A percentile compares a stretch with the other conserved stretches of the same genome.
Evolutionary conservation across 202 grass and related monocot genomes (phyloP).

Genomic region (Setaria viridis): DNA sequence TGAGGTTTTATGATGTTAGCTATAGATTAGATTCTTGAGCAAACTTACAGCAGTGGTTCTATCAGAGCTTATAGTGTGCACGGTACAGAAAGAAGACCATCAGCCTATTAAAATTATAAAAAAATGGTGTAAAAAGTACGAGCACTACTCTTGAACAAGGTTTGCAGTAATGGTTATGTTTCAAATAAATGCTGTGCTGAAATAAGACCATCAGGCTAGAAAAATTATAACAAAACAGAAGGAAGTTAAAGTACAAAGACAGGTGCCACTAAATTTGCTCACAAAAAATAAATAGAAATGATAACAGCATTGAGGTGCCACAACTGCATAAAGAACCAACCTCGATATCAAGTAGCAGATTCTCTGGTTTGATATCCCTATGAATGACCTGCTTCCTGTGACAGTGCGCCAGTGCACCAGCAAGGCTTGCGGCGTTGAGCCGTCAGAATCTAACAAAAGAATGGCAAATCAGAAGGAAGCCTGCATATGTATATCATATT

Average conservation of each 20-base stretch:
- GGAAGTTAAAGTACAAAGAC: background rate
- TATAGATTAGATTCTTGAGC: slow-evolving; percentile 3
- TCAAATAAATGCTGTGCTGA: background rate
- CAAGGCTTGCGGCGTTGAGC: slow-evolving; percentile 69
- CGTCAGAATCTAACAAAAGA: slow-evolving; percentile 30
- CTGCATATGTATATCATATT: background rate
- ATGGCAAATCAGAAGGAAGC: slow-evolving; percentile 23
- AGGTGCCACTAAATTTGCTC: background rate
- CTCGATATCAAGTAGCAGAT: slow-evolving; percentile 90
- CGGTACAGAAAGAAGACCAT: background rate
- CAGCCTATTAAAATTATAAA: background rate
- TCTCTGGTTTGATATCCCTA: slow-evolving; percentile 98
- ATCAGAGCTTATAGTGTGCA: background rate
- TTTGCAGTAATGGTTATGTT: background rate
- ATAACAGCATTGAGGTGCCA: background rate
- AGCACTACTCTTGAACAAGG: background rate
- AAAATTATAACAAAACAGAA: background rate
- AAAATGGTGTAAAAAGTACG: background rate
- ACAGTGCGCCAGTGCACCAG: slow-evolving; percentile 80
- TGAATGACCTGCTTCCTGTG: slow-evolving; percentile 97
- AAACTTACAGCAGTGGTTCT: slow-evolving; percentile 13
- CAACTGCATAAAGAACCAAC: slow-evolving; percentile 43
- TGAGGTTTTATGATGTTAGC: background rate
- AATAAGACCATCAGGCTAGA: background rate
- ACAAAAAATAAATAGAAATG: background rate